Evolutionary conservation across 768 basidiomycete species (phyloP), one percentile per base, ranked within the genome.

Genomic region (Tricholomella constricta): DNA sequence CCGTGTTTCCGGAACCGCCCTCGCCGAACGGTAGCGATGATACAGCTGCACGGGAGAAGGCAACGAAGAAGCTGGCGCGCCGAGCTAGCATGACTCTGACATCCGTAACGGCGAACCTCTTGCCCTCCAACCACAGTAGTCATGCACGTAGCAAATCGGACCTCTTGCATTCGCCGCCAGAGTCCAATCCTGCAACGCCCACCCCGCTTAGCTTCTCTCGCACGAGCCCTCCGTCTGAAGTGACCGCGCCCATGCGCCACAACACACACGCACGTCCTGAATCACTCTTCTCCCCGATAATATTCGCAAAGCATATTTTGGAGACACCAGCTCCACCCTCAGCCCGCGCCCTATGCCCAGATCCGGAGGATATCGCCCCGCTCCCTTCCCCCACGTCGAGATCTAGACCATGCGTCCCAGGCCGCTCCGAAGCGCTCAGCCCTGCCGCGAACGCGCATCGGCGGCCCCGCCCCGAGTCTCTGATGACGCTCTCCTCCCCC

Each of bases 11-110:
- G 0, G 54, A 55, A 4, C 62, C n/a, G 1, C 58, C 60, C 26
- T 45, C 37, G 3, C 42, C 45, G n/a, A n/a, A n/a, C n/a, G n/a
- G n/a, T n/a, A n/a, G n/a, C n/a, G n/a, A n/a, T n/a, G n/a, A n/a
- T n/a, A n/a, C n/a, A n/a, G 15, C 31, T 14, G 10, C 9, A n/a
- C 31, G 10, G 31, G 10, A 32, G 14, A 32, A 3, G 31, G 14
- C 3, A 2, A 3, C 9, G 31, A 32, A 32, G 37, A 46, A 43
- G 20, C 2, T 54, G 8, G 37, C 36, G 2, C 42, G 59, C 12
- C 49, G 55, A 17, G 54, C 40, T 6, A 64, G 54, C 31, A 48
- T 60, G 6, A 54, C 58, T 37, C 17, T 62, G 5, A 46, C 60
- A 10, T 22, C 49, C 2, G 42, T 55, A 5, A 45, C 54, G 35